phyloP scores from a whole-genome alignment of 257 asterid genomes.

The Lavandula angustifolia region DNA sequence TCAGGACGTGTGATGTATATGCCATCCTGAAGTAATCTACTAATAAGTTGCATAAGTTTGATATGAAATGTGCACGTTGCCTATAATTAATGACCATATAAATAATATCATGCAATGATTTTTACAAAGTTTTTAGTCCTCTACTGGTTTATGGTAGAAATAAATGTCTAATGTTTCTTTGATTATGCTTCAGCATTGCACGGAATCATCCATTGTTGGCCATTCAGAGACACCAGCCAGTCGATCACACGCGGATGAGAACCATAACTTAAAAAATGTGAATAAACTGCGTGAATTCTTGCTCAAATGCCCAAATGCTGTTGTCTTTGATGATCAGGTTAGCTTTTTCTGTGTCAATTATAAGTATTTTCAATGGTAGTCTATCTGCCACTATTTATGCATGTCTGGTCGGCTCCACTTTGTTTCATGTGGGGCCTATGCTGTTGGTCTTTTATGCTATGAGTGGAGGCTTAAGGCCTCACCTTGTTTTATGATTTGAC shows the following conservation, averaged over 20 bases:
- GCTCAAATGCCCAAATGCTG: conserved; percentile 56
- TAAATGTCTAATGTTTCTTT: conserved; percentile 29
- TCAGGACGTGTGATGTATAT: not conserved
- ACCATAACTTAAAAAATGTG: conserved; percentile 44
- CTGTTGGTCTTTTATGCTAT: conserved; percentile 11
- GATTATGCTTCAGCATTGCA: conserved; percentile 42
- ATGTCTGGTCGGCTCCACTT: conserved; percentile 15
- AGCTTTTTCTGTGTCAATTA: conserved; percentile 30
- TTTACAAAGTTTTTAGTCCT: conserved; percentile 9
- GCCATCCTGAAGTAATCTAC: not conserved
- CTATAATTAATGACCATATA: conserved; percentile 5
- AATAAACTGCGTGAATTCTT: conserved; percentile 59
- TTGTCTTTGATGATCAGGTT: conserved; percentile 68
- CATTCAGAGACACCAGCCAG: conserved; percentile 46
- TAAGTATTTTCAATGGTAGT: not conserved
- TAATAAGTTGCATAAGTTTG: conserved; percentile 6
- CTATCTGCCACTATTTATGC: conserved; percentile 2
- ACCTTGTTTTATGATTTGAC: conserved; percentile 11
- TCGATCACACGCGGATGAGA: conserved; percentile 40
- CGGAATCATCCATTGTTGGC: conserved; percentile 37
- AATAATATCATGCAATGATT: conserved; percentile 4
- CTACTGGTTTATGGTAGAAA: conserved; percentile 3
- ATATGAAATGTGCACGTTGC: conserved; percentile 25
- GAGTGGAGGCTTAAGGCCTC: not conserved
- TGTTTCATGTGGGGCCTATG: conserved; percentile 2